A percentile compares a stretch with the other conserved stretches of the same genome.
These are phyloP conservation scores for Pseudogymnoascus sp. DNA, from an alignment of 2,329 filamentous ascomycete species.

Conservation along the genomic window DNA sequence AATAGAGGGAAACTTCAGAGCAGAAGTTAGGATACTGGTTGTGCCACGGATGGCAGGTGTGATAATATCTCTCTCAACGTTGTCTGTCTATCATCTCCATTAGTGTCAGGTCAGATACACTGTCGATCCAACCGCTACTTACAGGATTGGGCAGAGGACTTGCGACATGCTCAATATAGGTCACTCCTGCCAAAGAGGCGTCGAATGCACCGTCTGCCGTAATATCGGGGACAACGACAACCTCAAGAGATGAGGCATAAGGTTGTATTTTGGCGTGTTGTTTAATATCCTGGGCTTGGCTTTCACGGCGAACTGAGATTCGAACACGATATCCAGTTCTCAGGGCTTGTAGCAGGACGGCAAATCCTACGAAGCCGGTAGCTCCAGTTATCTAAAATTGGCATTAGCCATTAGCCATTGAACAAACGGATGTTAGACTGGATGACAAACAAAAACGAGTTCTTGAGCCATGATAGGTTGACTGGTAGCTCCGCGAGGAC, in stretches of 20 bases:
- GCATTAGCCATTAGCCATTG: too few relatives aligned
- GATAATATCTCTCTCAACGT: slow-evolving; percentile 14
- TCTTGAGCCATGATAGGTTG: too few relatives aligned
- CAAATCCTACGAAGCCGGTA: slow-evolving; percentile 22
- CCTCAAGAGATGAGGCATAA: not conserved
- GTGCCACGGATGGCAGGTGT: slow-evolving; percentile 14
- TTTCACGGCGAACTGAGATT: slow-evolving; percentile 18
- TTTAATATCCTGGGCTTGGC: slow-evolving; percentile 16
- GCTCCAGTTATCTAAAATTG: slow-evolving; percentile 17
- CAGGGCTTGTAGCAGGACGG: slow-evolving; percentile 14
- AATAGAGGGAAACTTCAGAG: slow-evolving; percentile 12
- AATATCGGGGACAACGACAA: slow-evolving; percentile 16
- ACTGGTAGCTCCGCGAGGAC: too few relatives aligned
- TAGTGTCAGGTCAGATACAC: too few relatives aligned
- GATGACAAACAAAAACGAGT: too few relatives aligned
- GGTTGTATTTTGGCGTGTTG: not conserved
- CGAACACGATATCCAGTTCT: slow-evolving; percentile 19
- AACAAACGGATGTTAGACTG: too few relatives aligned
- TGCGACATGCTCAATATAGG: slow-evolving; percentile 15
- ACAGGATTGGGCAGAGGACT: not conserved
- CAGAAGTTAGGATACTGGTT: slow-evolving; percentile 12
- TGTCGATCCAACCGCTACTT: too few relatives aligned
- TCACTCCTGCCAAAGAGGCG: slow-evolving; percentile 9
- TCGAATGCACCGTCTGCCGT: slow-evolving; percentile 15
- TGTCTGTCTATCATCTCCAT: too few relatives aligned